A percentile compares a stretch with the other conserved stretches of the same genome.
phyloP scores from a whole-genome alignment of 169 alveolate genomes.

The Theileria luwenshuni region DNA sequence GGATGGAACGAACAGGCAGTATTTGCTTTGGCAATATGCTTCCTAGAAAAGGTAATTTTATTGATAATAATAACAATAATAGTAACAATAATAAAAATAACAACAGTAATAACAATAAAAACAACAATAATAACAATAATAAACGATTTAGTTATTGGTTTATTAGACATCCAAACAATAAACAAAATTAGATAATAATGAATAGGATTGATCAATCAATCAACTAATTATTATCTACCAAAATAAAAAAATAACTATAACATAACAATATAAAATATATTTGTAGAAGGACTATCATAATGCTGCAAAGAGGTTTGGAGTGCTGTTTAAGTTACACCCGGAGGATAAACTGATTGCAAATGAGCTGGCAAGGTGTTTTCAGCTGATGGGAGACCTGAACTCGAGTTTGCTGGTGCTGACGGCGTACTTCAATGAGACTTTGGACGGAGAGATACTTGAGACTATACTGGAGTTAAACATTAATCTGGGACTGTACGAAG shows the following conservation, averaged over 20 bases:
- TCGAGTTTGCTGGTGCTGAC: conserved; percentile 49
- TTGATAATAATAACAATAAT: not conserved
- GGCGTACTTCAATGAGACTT: conserved; percentile 25
- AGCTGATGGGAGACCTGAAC: conserved; percentile 47
- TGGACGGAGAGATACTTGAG: conserved; percentile 36
- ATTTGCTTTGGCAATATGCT: conserved; percentile 66
- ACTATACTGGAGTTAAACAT: conserved; percentile 41
- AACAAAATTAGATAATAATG: no score
- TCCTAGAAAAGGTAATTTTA: conserved; percentile 43
- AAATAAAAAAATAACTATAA: not conserved
- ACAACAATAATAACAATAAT: no score
- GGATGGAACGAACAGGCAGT: conserved; percentile 62
- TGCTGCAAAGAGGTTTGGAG: conserved; percentile 44
- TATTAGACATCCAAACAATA: no score
- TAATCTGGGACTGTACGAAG: conserved; percentile 23
- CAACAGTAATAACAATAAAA: no score
- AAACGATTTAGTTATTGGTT: no score
- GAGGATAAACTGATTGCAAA: conserved; percentile 50
- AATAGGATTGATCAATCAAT: no score
- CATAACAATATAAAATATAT: not conserved
- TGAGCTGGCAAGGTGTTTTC: conserved; percentile 51
- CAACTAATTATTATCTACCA: no score
- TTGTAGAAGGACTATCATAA: conserved; percentile 49
- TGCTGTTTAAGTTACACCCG: conserved; percentile 49
- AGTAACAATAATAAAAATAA: not conserved